Evolutionary conservation across 2,329 filamentous ascomycete species (phyloP), one percentile per base, ranked within the genome.

Genomic region (Cladophialophora immunda): DNA sequence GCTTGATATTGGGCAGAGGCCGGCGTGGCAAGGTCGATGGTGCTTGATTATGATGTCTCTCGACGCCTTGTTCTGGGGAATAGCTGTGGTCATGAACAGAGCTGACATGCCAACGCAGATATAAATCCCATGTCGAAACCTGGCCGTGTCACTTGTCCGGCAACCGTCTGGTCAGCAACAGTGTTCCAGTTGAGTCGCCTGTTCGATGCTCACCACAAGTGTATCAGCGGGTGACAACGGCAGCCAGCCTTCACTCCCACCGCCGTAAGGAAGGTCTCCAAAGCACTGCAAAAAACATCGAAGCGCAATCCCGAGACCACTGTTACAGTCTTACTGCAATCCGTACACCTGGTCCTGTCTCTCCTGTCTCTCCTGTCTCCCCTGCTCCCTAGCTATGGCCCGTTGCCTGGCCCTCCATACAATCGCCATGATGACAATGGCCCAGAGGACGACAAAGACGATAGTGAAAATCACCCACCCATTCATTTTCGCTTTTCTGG

Each of bases 401-500:
- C n/a, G 15, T 41, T 19, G 45, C 45, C 45, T 25, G 19, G 2
- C 3, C 19, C 19, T 25, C 45, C 45, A 50, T 15, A 27, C 9
- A 25, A 50, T 3, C 22, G 22, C 45, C 4, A 25, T 11, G 6
- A 50, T 5, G 19, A 4, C 45, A 7, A 50, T 25, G 3, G 45
- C 19, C 45, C 19, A 50, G 22, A 50, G 3, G 45, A 50, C 45
- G 19, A 9, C 19, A 50, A 50, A 13, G 19, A 61, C 7, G 29
- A 61, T 61, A 13, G 13, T 9, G 32, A 61, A 53, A 8, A 61
- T 61, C 8, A 38, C 29, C 58, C 29, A 61, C 8, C 29, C 45
- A n/a, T 38, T 41, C 27, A 61, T 36, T 9, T 9, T 19, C 22
- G 45, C 45, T 52, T 38, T 25, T 52, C 34, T 38, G 29, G 45